Base-by-base conservation (phyloP, 257 asterid genomes). In the Nicotiana sylvestris region DNA sequence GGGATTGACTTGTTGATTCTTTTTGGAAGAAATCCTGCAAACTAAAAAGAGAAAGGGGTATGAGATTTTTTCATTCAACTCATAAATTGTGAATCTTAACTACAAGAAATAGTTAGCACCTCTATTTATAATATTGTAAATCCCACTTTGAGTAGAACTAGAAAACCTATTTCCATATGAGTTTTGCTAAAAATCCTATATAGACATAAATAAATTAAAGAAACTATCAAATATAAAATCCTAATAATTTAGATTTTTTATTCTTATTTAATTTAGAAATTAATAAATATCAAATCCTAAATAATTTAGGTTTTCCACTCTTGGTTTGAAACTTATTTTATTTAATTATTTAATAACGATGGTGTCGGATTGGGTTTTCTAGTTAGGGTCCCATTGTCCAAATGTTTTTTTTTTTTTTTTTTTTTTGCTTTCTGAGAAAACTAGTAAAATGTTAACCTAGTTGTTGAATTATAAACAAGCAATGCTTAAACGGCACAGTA, bases 1-100 rank as follows among this genome's bases (percentile, higher is more conserved):
- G 81, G 58, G 43, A 77, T 89, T 89, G 92, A 87, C 89, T 51
- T 83, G 81, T 76, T 80, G 90, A 91, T 84, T 8, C 4, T 6
- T 29, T 27, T 66, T 9, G 3, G 51, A 43, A 9, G 51, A 43
- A 43, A 43, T 43, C 51, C 3, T 8, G 51, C 12, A 9, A 43
- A 43, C 51, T 7, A 43, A 8, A 43, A 43, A 43, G 51, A 1
- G 11, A 43, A 7, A 43, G 12, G 12, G 51, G 51, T 43, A 43
- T 43, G 12, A 43, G 51, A 43, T 43, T 9, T 43, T 43, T 9
- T 43, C 51, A 43, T 43, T 8, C 51, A 43, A 43, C 51, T 43
- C 51, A 10, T 9, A 9, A 43, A 43, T 43, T 43, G 2, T 39
- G 49, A 39, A 39, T 39, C 49, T 39, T 7, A 7, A 39, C 49